A percentile compares a stretch with the other conserved stretches of the same genome.
Evolutionary conservation across 2,329 filamentous ascomycete species (phyloP).

Genomic region (Monosporascus sp.): DNA sequence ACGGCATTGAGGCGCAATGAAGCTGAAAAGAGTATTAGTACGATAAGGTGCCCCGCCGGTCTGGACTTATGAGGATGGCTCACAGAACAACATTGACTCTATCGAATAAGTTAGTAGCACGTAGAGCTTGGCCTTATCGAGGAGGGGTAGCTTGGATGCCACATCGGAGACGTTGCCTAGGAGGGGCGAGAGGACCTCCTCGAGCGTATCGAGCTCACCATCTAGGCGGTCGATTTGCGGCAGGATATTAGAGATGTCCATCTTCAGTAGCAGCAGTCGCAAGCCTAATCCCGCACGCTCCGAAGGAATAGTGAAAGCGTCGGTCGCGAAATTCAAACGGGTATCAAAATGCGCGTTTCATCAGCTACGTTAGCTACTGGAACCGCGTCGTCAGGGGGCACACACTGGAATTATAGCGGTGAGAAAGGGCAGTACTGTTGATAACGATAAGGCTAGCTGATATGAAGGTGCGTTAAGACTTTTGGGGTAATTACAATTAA

Average conservation of each 20-base stretch:
- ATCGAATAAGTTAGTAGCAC: constrained; percentile 84
- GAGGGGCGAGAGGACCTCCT: constrained; percentile 69
- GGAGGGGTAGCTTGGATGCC: constrained; percentile 75
- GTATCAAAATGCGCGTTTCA: too few relatives aligned
- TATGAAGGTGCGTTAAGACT: neutral
- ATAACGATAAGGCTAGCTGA: neutral
- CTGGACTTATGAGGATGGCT: constrained; percentile 15
- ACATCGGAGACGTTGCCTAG: constrained; percentile 61
- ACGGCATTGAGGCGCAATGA: constrained; percentile 73
- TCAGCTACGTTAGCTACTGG: too few relatives aligned
- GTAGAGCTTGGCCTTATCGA: constrained; percentile 92
- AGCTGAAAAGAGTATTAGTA: constrained; percentile 33
- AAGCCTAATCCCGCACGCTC: too few relatives aligned
- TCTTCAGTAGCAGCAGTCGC: constrained; percentile 12
- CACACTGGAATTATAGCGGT: constrained; percentile 21
- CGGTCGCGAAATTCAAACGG: too few relatives aligned
- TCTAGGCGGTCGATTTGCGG: constrained; percentile 70
- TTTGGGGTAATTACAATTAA: too few relatives aligned
- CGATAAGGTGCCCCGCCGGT: too few relatives aligned
- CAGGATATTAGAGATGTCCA: constrained; percentile 52
- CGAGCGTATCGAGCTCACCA: constrained; percentile 71
- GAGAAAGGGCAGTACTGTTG: constrained; percentile 17
- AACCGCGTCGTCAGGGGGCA: neutral
- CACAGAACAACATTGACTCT: constrained; percentile 85
- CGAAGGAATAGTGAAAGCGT: too few relatives aligned